Evolutionary conservation across 352 stramenopile genomes (phyloP).

Genomic region (Phytopythium oedochilum): DNA sequence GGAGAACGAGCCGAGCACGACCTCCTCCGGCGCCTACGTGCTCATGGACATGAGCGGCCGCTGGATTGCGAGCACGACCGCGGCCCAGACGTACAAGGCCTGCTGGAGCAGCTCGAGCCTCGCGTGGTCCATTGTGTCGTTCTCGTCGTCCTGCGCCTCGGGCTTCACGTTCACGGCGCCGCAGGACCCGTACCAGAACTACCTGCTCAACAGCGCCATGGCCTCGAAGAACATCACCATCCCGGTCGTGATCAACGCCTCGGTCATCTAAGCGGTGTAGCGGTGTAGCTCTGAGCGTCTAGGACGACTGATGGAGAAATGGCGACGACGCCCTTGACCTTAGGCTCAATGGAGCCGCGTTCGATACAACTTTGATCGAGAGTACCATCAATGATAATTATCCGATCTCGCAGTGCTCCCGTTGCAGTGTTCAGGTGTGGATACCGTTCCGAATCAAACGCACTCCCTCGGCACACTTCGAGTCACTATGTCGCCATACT

Average conservation of each 20-base stretch:
- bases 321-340: no score
- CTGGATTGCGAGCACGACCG: constrained; percentile 22
- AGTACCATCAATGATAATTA: no score
- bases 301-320: neutral
- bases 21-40: constrained; percentile 14
- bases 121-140: constrained; percentile 30
- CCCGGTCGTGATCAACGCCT: constrained; percentile 38
- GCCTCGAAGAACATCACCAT: constrained; percentile 22
- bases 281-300: neutral
- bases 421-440: no score
- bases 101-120: constrained; percentile 34
- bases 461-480: no score
- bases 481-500: no score
- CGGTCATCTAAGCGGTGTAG: constrained; percentile 9
- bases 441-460: no score
- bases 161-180: constrained; percentile 25
- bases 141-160: constrained; percentile 14
- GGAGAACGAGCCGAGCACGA: constrained; percentile 36
- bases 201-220: constrained; percentile 30
- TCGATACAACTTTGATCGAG: no score
- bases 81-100: constrained; percentile 22
- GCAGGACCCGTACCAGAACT: constrained; percentile 47
- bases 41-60: constrained; percentile 28
- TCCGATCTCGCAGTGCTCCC: no score
- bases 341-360: no score